Base-by-base conservation (phyloP, 2,329 filamentous ascomycete genomes). In the Penicillium corylophilum region DNA sequence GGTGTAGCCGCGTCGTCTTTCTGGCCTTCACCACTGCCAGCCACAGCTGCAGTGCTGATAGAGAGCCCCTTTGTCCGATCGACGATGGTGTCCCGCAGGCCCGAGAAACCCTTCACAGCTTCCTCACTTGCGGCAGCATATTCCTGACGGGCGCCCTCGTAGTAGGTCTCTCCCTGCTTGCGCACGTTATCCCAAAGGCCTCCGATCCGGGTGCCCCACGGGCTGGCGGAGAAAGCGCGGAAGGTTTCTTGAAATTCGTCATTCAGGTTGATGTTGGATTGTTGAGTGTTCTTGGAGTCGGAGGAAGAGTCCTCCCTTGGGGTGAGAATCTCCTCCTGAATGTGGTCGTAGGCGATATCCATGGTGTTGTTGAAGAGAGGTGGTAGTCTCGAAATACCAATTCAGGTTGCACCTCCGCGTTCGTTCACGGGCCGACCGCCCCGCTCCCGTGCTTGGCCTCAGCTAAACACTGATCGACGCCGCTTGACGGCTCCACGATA, bases 271-370 rank as follows among this genome's bases (percentile, higher is more conserved):
- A 70, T 70, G 61, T 71, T 74, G 54, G 65, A 65, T 53, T 65
- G 62, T 52, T 67, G 59, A 43, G 35, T 18, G 16, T 63, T 49
- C 22, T 63, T 63, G 41, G 68, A 50, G 20, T 75, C 68, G 44
- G 77, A 68, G 42, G 72, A 71, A 39, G 76, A 74, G 55, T 77
- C 74, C 57, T 79, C 76, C 31, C 74, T 71, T 35, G 82, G 79
- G 56, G 70, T 56, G 62, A 89, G 81, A 46, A 84, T 82, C 71
- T 94, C 87, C 77, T 96, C 90, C 70, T 90, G 86, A 65, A 97
- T 95, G 73, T 96, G 91, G 69, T 99, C 94, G 81, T 97, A 99
- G 40, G 92, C 92, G 67, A 95, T 81, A 82, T 99, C 94, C 94
- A 99, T 97, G 45, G 46, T 44, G 43, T 44, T 35, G 53, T 47